Evolutionary conservation across 208 protist genomes (phyloP).

Genomic region (Trypanosomatidae sp.): DNA sequence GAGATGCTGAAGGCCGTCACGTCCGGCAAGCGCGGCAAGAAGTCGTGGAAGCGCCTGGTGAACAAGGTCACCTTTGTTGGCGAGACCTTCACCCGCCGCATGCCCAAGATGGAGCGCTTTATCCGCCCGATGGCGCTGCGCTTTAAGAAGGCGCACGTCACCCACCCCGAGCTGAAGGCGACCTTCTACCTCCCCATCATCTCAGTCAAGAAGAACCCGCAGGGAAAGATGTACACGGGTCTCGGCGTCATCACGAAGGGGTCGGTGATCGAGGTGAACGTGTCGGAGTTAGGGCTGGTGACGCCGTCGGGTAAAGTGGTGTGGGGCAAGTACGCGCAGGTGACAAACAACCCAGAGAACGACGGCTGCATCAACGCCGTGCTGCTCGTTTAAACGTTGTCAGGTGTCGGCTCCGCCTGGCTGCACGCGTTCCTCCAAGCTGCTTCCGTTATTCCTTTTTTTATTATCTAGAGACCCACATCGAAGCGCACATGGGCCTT

Average conservation of each 20-base stretch:
- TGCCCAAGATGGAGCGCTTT: slow-evolving; percentile 99
- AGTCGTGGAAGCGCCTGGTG: slow-evolving; percentile 99
- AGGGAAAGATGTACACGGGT: slow-evolving; percentile 98
- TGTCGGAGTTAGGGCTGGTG: slow-evolving; percentile 99
- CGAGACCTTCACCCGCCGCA: slow-evolving; percentile 99
- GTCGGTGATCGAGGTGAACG: slow-evolving; percentile 99
- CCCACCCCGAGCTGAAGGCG: slow-evolving; percentile 99
- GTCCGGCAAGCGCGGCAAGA: slow-evolving; percentile 95
- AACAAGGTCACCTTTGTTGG: slow-evolving; percentile 99
- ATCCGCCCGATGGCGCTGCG: slow-evolving; percentile 99
- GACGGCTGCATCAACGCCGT: slow-evolving; percentile 99
- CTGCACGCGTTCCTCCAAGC: too few species aligned
- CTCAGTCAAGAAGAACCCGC: slow-evolving; percentile 99
- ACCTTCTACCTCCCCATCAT: slow-evolving; percentile 99
- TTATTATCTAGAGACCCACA: too few species aligned
- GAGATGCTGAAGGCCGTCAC: slow-evolving; percentile 99
- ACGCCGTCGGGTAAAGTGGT: slow-evolving; percentile 99
- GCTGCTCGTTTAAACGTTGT: slow-evolving; percentile 98
- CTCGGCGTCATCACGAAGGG: slow-evolving; percentile 99
- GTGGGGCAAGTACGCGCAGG: slow-evolving; percentile 99
- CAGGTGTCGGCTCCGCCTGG: background rate
- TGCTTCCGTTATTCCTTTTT: background rate
- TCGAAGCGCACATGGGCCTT: too few species aligned
- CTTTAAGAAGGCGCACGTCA: slow-evolving; percentile 99
- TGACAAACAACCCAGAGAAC: slow-evolving; percentile 99